Base-by-base conservation (phyloP, 2,329 filamentous ascomycete species). In the Exophiala bonariae region DNA sequence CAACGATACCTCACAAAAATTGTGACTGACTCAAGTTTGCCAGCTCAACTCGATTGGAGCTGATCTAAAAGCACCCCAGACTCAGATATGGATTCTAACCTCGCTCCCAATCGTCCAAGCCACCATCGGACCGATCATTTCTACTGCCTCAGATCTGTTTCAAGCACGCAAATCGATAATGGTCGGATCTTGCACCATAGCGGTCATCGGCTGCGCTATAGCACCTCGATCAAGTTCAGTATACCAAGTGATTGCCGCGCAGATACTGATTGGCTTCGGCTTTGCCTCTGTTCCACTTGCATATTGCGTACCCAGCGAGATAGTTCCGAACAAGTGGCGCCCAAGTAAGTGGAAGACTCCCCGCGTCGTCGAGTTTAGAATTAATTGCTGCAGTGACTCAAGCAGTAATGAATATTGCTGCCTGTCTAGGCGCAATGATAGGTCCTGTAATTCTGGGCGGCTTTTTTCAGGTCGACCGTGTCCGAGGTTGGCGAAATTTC, bases 321-420 rank as follows among this genome's bases (percentile, higher is more conserved):
- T 53, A n/a, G 11, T 53, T n/a, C 50, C 50, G 10, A 18, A 47
- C 7, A 49, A 20, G 39, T 53, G 50, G 50, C 30, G 50, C 38
- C 47, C 50, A 16, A 32, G 50, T 53, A 50, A 40, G 47, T 32
- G 32, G 9, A n/a, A 14, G 8, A 14, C 4, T 14, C n/a, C 3
- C 38, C 35, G 35, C 2, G 23, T 26, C 11, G 23, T 26, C 6
- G 23, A 26, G 23, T 6, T 6, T 11, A 11, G 23, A 11, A 11
- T 11, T 26, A 26, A 26, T 11, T 6, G 23, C 4, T 3, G 14
- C 23, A 50, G 47, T 47, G 26, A 37, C 42, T 3, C 43, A 50
- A 36, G 43, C 35, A 14, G 11, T 4, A 8, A 17, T 41, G 34
- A 50, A 50, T 28, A 31, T 50, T 28, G 43, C 37, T n/a, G 43